Base-by-base conservation (phyloP, 768 basidiomycete species). In the Mycena galopus region DNA sequence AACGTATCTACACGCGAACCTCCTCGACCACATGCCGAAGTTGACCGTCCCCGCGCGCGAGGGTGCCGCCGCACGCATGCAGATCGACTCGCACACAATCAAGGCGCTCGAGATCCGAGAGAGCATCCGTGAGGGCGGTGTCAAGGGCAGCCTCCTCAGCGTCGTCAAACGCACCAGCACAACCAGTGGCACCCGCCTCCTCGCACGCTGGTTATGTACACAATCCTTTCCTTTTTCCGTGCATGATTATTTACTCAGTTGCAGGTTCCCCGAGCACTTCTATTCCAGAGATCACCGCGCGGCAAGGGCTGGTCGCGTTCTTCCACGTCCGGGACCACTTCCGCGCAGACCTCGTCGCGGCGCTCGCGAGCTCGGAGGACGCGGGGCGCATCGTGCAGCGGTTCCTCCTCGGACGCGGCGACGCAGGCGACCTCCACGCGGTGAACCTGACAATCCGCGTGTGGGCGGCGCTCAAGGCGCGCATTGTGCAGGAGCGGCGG, bases 51-150 rank as follows among this genome's bases (percentile, higher is more conserved):
- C 94, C 0, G 85, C 83, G 51, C 88, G 85, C 73, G 93, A 96
- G 79, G 84, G 80, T 21, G 72, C 80, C 19, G 78, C 84, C 30
- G 83, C 86, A 29, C 86, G 91, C n/a, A 95, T 97, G 94, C 93
- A 95, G 75, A 94, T 97, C 67, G 96, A 97, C 78, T 88, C 93
- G 5, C 92, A 96, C 78, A 96, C 96, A 1, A 92, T 96, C 81
- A 92, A 93, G 78, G 92, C 93, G n/a, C 88, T 96, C 55, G 96
- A 97, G 80, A 92, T 97, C 63, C 87, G 91, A 27, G 94, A 96
- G 82, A 88, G 87, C 33, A 86, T 90, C 30, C 85, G 90, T 33
- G 94, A 96, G 76, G 93, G 94, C 0, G 91, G 94, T 0, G 79
- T 83, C 14, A 89, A 88, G 67, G 96, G 96, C 5, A 95, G 92